Evolutionary conservation across 1,284 basidiomycete genomes (phyloP).

Genomic region (Fistulina hepatica): DNA sequence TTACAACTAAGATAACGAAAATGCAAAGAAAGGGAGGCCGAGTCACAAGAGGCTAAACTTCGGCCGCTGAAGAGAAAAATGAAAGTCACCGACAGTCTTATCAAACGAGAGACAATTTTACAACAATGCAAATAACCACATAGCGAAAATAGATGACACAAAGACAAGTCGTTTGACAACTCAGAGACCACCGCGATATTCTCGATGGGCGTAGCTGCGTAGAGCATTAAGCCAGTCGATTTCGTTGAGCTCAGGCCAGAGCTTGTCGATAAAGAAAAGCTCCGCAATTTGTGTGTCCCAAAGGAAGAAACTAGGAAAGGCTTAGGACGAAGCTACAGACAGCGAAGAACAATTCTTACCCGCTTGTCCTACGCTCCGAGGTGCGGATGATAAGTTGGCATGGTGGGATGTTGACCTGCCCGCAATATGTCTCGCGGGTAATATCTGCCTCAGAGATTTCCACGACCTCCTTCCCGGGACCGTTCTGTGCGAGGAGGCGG

Average conservation of each 20-base stretch:
- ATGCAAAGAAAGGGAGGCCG: too few relatives aligned
- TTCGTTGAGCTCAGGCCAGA: conserved; percentile 12
- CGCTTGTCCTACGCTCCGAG: conserved; percentile 9
- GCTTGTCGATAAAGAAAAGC: conserved; percentile 12
- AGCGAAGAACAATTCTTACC: too few relatives aligned
- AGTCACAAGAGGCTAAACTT: too few relatives aligned
- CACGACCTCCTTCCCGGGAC: conserved; percentile 4
- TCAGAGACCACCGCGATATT: conserved; percentile 1
- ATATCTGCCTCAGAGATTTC: conserved; percentile 8
- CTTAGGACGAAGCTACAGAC: too few relatives aligned
- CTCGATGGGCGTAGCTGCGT: conserved; percentile 7
- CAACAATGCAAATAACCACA: too few relatives aligned
- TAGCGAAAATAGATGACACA: too few relatives aligned
- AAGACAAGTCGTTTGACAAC: too few relatives aligned
- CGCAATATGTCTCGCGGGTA: conserved; percentile 8
- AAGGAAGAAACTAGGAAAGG: too few relatives aligned
- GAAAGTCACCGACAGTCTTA: not conserved
- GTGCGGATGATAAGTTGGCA: conserved; percentile 10
- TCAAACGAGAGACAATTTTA: not conserved
- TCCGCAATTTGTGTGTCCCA: conserved; percentile 12
- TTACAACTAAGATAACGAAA: too few relatives aligned
- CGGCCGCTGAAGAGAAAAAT: too few relatives aligned
- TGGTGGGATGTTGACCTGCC: conserved; percentile 2
- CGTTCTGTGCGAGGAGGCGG: conserved; percentile 4
- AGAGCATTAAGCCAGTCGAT: conserved; percentile 9